phyloP scores from a whole-genome alignment of 805 yeast genomes.

The Candida coleopterorum region DNA sequence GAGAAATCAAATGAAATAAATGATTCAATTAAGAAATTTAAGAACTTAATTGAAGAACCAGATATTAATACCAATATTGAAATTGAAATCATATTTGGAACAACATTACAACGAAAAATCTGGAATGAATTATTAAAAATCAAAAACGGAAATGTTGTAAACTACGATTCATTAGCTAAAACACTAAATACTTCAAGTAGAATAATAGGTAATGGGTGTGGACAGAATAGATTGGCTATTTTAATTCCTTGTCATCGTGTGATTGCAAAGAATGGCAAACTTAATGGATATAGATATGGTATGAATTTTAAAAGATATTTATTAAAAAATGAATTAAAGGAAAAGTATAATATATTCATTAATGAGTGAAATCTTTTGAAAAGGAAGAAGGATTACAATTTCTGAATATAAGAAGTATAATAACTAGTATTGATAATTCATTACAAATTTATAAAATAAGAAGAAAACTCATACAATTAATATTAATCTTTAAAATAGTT shows the following conservation, averaged over 20 bases:
- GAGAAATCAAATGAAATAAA: neutral
- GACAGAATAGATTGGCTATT: conserved; percentile 34
- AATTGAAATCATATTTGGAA: conserved; percentile 28
- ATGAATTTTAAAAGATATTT: conserved; percentile 23
- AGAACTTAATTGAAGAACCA: too few species aligned
- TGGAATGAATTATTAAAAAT: conserved; percentile 31
- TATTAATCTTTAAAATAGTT: too few species aligned
- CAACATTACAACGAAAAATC: conserved; percentile 32
- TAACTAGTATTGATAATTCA: too few species aligned
- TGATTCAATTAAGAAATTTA: conserved; percentile 10
- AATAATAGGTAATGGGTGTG: conserved; percentile 39
- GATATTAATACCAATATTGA: too few species aligned
- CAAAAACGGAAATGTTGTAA: conserved; percentile 22
- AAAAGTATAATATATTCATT: conserved; percentile 1
- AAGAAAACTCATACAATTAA: too few species aligned
- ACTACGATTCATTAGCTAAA: conserved; percentile 30
- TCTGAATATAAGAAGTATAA: too few species aligned
- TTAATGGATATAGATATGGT: conserved; percentile 40
- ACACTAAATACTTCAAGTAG: conserved; percentile 28
- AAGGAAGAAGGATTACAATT: too few species aligned
- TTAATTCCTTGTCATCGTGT: conserved; percentile 44
- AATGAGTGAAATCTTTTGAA: neutral
- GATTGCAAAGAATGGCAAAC: conserved; percentile 21
- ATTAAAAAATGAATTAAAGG: conserved; percentile 14
- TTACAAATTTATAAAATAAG: too few species aligned